Evolutionary conservation across 2,329 filamentous ascomycete genomes (phyloP).

Genomic region (Tolypocladium cylindrosporum): DNA sequence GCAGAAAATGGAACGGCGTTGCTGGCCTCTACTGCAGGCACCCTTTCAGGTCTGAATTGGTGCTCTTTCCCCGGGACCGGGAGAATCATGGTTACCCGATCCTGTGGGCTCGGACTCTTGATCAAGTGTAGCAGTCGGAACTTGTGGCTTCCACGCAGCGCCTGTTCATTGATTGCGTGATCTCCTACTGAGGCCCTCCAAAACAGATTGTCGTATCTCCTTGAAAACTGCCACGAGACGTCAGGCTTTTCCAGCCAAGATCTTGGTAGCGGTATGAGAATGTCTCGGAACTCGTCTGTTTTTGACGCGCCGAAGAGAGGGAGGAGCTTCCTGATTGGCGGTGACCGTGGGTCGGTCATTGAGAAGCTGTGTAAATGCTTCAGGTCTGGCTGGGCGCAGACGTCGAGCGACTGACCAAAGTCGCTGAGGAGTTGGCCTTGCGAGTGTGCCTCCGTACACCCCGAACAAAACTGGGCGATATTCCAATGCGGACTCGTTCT

Average conservation of each 20-base stretch:
- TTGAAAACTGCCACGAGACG: slow-evolving; percentile 36
- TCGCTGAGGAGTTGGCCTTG: slow-evolving; percentile 55
- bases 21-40: slow-evolving; percentile 44
- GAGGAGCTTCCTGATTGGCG: slow-evolving; percentile 53
- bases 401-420: slow-evolving; percentile 54
- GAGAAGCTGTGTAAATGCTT: slow-evolving; percentile 65
- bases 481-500: slow-evolving; percentile 54
- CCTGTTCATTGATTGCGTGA: slow-evolving; percentile 36
- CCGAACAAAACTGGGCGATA: slow-evolving; percentile 51
- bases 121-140: slow-evolving; percentile 62
- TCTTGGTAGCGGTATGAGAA: slow-evolving; percentile 56
- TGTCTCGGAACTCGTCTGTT: slow-evolving; percentile 62
- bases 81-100: slow-evolving; percentile 46
- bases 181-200: slow-evolving; percentile 65
- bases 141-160: slow-evolving; percentile 58
- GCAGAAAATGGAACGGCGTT: slow-evolving; percentile 43
- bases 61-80: slow-evolving; percentile 25
- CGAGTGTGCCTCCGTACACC: slow-evolving; percentile 55
- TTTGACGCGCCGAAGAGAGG: slow-evolving; percentile 72
- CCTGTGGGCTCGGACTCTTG: slow-evolving; percentile 43
- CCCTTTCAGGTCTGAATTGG: slow-evolving; percentile 44
- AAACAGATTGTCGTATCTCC: slow-evolving; percentile 57
- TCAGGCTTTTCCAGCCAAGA: slow-evolving; percentile 31
- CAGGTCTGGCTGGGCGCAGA: slow-evolving; percentile 71
- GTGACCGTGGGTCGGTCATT: slow-evolving; percentile 51